A percentile compares a stretch with the other conserved stretches of the same genome.
These are phyloP conservation scores for Chlamydomonas schloesseri DNA, from an alignment of 139 green algal genomes.

Conservation along the genomic window DNA sequence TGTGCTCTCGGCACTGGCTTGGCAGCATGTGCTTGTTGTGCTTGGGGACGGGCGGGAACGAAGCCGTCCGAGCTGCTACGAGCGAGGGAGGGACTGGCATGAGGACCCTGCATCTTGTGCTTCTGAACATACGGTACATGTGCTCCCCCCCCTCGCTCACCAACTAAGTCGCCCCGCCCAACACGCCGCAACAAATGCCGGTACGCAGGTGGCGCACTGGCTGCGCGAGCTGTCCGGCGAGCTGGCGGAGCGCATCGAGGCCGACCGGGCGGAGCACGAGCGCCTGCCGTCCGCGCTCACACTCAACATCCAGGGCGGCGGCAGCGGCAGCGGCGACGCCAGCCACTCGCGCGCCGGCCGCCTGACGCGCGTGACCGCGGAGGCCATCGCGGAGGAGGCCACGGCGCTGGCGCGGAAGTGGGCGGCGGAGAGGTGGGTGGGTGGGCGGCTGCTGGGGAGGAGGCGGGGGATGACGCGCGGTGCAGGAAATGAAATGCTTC, in stretches of 20 bases:
- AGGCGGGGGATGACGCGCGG: too few relatives aligned
- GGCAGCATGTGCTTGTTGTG: too few relatives aligned
- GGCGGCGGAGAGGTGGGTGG: conserved; percentile 45
- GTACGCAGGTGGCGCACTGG: conserved; percentile 68
- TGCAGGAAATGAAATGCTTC: too few relatives aligned
- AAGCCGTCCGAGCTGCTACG: too few relatives aligned
- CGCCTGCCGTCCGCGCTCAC: conserved; percentile 65
- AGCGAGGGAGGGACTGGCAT: too few relatives aligned
- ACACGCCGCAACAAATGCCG: too few relatives aligned
- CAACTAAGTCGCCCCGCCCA: too few relatives aligned
- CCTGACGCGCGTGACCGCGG: conserved; percentile 44
- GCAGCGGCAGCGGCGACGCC: not conserved
- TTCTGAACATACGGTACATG: too few relatives aligned
- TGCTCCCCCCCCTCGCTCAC: too few relatives aligned
- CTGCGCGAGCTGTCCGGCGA: conserved; percentile 73
- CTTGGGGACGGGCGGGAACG: too few relatives aligned
- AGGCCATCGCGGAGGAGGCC: conserved; percentile 71
- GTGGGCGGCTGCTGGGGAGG: not conserved
- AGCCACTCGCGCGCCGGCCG: not conserved
- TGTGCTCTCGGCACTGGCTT: not conserved
- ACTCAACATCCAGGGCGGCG: conserved; percentile 28
- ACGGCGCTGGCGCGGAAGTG: conserved; percentile 64
- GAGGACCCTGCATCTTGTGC: too few relatives aligned
- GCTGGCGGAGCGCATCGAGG: conserved; percentile 76
- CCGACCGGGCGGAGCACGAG: conserved; percentile 59